Base-by-base conservation (phyloP, 768 basidiomycete species). In the Amylocystis lapponica region DNA sequence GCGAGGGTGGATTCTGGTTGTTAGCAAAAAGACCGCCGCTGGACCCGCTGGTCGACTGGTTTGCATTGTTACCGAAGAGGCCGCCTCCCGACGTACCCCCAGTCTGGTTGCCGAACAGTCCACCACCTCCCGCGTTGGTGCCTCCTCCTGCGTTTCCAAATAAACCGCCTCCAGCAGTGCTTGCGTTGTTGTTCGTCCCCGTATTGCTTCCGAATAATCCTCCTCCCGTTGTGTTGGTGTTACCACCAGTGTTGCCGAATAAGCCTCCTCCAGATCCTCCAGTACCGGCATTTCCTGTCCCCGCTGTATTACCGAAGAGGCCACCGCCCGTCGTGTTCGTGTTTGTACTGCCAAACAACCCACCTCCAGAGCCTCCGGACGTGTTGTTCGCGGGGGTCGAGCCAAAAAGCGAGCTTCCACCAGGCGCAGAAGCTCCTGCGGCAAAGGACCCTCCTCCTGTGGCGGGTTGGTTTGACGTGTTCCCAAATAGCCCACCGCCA, bases 401-500 rank as follows among this genome's bases (percentile, higher is more conserved):
- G n/a, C n/a, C n/a, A n/a, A n/a, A n/a, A n/a, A n/a, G n/a, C n/a
- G n/a, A n/a, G n/a, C n/a, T n/a, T n/a, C n/a, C n/a, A n/a, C n/a
- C n/a, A n/a, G n/a, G n/a, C n/a, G n/a, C n/a, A n/a, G n/a, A n/a
- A n/a, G n/a, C n/a, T n/a, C n/a, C n/a, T n/a, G n/a, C n/a, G n/a
- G n/a, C n/a, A n/a, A n/a, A n/a, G n/a, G n/a, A n/a, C n/a, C n/a
- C n/a, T n/a, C n/a, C 30, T n/a, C 41, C 36, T 38, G 49, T 13
- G 27, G 22, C 25, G n/a, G n/a, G n/a, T n/a, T n/a, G n/a, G n/a
- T n/a, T n/a, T 40, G 25, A 6, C 33, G 56, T 48, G 36, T 30
- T 58, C 8, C 63, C 61, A 44, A 62, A 64, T 46, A 65, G 40
- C 6, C 64, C 56, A 10, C 59, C 56, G 14, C 60, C 48, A 3